Evolutionary conservation across 106 monocot species (phyloP), one percentile per base, ranked within the genome.

Genomic region (Xerophyta viscosa): DNA sequence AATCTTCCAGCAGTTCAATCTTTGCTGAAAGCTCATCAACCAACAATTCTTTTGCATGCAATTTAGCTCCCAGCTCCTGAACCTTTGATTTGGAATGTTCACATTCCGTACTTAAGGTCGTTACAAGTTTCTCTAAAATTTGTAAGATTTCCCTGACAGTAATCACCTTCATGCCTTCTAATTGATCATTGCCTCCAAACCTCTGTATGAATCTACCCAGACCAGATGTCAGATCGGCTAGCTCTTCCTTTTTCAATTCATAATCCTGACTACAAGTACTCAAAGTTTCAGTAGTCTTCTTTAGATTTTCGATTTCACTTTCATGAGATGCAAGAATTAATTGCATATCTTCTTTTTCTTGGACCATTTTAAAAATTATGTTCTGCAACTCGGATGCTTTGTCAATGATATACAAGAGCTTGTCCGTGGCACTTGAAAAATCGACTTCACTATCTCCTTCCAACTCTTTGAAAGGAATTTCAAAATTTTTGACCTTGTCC

Each of bases 331-430:
- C 65, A 63, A 88, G 49, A 57, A 30, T 54, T 42, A 71, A 67
- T 29, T 85, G 84, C 69, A 88, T 46, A 31, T 88, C 78, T 56
- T 81, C 81, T 13, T 82, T 94, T 29, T 85, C 80, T 64, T 39
- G 20, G 55, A 24, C 48, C 50, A 96, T 48, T 8, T 43, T 45
- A 49, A 58, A 50, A 8, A 85, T 24, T 23, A 14, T 62, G 44
- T 63, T 8, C 29, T 66, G 67, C 26, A 96, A 54, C 10, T 76
- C 72, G 26, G 47, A 18, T 31, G 81, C 57, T 70, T 70, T 78
- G 61, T 76, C 76, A 14, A 96, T 12, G 29, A 96, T 57, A 52
- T 76, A 77, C 33, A 70, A 61, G 20, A 96, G 65, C 57, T 96
- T 96, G 17, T 85, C 76, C 12, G 77, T 22, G 31, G 79, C 67